Base-by-base conservation (phyloP, 192 early-diverging fungal genomes). In the Coemansia sp. region DNA sequence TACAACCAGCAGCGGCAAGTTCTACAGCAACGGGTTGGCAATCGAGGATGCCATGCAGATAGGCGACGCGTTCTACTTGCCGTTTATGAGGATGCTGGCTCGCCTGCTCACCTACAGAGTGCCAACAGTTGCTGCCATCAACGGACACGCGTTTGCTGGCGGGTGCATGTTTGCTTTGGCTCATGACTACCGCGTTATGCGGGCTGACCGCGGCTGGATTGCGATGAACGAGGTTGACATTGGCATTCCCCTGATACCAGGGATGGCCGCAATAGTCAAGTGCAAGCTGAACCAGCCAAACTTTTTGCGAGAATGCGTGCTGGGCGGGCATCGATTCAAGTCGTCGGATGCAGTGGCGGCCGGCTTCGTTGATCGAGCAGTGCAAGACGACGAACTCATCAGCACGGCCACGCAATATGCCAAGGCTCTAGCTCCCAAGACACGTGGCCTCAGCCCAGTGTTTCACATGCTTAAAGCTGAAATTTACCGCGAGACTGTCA, bases 71-170 rank as follows among this genome's bases (percentile, higher is more conserved):
- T 78, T 78, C 47, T 78, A 78, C 51, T 31, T 60, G 8, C 68
- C 68, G 0, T 88, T 78, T 34, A 60, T 83, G 45, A 47, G 41
- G 11, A 69, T 90, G 71, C 78, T 90, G 2, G 75, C 73, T 21
- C 79, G 83, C 35, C 40, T 90, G 50, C 51, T 88, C 31, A 80
- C 83, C 3, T 88, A 85, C 58, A 65, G 80, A 13, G 56, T 90
- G 11, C 86, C 88, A 0, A 90, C 88, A 0, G 75, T 90, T 22
- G 88, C 88, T 3, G 87, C 86, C 8, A 61, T 90, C 19, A 90
- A 90, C 50, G 88, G 88, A 3, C 88, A 90, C 38, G 84, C 88
- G 14, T 90, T 90, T 74, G 88, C 88, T n/a, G 88, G 88, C 48
- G 88, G 88, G 11, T 88, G 81, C 63, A 80, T 78, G 70, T 73